Evolutionary conservation across 140 eudicot species (phyloP).

Genomic region (Ambrosia hybrid): DNA sequence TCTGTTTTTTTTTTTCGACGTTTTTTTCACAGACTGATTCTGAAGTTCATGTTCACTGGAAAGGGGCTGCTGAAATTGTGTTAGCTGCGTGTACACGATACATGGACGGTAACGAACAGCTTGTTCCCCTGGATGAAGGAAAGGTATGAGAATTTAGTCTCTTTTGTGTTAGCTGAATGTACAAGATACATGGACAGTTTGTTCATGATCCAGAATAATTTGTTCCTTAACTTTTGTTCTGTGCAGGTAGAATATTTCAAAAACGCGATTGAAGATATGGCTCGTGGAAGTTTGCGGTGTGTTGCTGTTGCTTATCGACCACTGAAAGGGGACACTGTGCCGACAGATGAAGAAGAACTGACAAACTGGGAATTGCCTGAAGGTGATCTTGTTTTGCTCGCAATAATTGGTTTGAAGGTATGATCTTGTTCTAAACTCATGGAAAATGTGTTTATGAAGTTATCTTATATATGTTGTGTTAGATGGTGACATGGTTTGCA

Average conservation of each 20-base stretch:
- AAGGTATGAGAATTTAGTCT: constrained; percentile 19
- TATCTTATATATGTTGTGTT: background rate
- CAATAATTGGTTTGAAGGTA: constrained; percentile 89
- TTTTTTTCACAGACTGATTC: constrained; percentile 45
- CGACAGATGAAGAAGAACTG: constrained; percentile 69
- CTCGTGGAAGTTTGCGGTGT: constrained; percentile 75
- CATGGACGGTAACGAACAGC: constrained; percentile 53
- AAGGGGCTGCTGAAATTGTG: constrained; percentile 95
- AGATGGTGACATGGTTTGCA: constrained; percentile 20
- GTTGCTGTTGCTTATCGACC: constrained; percentile 81
- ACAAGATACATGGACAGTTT: too few species aligned
- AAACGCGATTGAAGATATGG: constrained; percentile 82
- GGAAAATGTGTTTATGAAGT: too few species aligned
- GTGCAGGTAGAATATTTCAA: constrained; percentile 33
- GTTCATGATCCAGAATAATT: too few species aligned
- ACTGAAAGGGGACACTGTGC: constrained; percentile 48
- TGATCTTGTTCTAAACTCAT: background rate
- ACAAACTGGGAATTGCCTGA: constrained; percentile 75
- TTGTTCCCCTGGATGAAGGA: constrained; percentile 50
- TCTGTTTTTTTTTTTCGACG: background rate
- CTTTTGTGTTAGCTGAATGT: too few species aligned
- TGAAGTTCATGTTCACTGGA: constrained; percentile 79
- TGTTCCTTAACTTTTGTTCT: too few species aligned
- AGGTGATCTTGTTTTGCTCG: constrained; percentile 71
- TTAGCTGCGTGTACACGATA: constrained; percentile 70